Conservation (phyloP, 495 filamentous ascomycete genomes). For the Physcia stellaris region DNA sequence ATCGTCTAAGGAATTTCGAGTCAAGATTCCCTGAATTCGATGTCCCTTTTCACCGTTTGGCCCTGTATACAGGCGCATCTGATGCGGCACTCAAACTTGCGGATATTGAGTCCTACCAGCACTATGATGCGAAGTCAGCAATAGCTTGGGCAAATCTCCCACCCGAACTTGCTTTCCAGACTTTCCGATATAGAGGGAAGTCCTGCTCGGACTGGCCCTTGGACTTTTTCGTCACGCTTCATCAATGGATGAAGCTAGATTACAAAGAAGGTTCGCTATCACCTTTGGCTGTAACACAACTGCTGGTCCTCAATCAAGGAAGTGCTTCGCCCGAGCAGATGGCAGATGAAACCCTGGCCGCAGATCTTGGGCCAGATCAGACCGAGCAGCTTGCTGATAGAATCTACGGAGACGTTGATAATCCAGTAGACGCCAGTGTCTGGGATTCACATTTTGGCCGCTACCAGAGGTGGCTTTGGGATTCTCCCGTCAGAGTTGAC, state of each 20-base stretch:
- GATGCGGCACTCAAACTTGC: slow-evolving; percentile 2
- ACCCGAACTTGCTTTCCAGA: neutral
- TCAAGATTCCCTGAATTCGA: neutral
- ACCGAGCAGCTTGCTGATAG: neutral
- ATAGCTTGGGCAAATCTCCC: neutral
- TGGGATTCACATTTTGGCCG: neutral
- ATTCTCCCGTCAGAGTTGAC: neutral
- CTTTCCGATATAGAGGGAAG: neutral
- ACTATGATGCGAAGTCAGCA: neutral
- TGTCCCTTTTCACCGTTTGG: neutral
- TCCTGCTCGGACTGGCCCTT: neutral
- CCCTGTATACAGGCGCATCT: neutral
- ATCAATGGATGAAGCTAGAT: slow-evolving; percentile 2
- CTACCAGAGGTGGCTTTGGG: slow-evolving; percentile 1
- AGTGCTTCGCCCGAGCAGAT: neutral
- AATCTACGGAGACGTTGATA: neutral
- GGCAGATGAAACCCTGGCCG: neutral
- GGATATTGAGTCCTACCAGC: neutral
- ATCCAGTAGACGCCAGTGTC: neutral
- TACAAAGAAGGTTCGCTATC: neutral
- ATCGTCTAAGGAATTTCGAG: neutral
- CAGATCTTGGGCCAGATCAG: neutral
- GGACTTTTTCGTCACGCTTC: neutral
- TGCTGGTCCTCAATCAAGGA: neutral
- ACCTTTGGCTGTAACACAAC: neutral